These are phyloP conservation scores for Metarhizium anisopliae DNA, from an alignment of 2,329 filamentous ascomycete genomes.

Conservation along the genomic window DNA sequence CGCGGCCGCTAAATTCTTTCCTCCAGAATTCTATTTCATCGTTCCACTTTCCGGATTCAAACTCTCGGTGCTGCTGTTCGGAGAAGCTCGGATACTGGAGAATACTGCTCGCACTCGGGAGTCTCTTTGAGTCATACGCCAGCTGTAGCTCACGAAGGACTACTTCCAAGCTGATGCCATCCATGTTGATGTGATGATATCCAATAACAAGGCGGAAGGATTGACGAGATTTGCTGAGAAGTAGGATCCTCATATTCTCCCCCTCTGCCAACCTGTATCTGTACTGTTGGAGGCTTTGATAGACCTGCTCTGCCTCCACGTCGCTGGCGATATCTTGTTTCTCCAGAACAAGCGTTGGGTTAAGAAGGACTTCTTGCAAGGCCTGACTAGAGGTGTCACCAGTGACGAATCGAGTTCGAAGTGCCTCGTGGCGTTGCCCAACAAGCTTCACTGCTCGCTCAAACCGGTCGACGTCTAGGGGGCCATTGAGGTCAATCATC, in stretches of 20 bases:
- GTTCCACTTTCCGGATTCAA: not conserved
- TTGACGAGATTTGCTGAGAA: conserved; percentile 23
- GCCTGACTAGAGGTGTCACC: conserved; percentile 10
- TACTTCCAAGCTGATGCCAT: conserved; percentile 35
- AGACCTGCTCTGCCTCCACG: conserved; percentile 10
- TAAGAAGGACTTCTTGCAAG: conserved; percentile 16
- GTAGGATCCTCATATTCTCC: conserved; percentile 20
- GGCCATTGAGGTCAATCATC: conserved; percentile 1
- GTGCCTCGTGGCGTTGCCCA: conserved; percentile 12
- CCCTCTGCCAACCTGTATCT: conserved; percentile 29
- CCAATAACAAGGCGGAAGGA: conserved; percentile 33
- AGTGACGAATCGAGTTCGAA: conserved; percentile 13
- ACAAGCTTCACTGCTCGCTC: conserved; percentile 8
- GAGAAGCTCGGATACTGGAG: not conserved
- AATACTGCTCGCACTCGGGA: not conserved
- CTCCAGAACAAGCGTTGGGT: conserved; percentile 18
- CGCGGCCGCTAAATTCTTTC: conserved; percentile 8
- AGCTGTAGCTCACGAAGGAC: conserved; percentile 34
- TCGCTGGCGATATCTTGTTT: conserved; percentile 19
- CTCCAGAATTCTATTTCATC: not conserved
- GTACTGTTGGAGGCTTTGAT: conserved; percentile 8
- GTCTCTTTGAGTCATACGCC: not conserved
- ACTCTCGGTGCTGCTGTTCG: not conserved
- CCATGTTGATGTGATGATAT: conserved; percentile 43
- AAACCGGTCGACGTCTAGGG: conserved; percentile 8